These are phyloP conservation scores for Trypanosoma caninum DNA, from an alignment of 208 protist species.

Conservation along the genomic window DNA sequence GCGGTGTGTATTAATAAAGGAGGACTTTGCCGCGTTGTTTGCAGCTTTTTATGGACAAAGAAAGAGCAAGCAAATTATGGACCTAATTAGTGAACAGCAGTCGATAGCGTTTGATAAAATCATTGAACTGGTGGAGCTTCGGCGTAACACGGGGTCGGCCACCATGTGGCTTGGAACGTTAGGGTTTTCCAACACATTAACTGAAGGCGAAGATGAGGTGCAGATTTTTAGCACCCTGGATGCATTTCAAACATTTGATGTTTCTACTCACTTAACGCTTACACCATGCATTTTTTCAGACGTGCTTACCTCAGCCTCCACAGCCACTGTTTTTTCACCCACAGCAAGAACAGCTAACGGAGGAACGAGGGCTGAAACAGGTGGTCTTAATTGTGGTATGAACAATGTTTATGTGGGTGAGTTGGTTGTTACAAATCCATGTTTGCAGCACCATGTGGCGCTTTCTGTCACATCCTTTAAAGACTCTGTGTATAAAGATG, in stretches of 20 bases:
- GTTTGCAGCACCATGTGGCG: slow-evolving; percentile 14
- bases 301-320: too few species aligned
- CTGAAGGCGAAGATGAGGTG: slow-evolving; percentile 62
- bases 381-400: slow-evolving; percentile 13
- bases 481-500: slow-evolving; percentile 7
- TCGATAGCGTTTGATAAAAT: slow-evolving; percentile 53
- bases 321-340: not conserved
- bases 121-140: slow-evolving; percentile 37
- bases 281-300: not conserved
- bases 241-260: slow-evolving; percentile 69
- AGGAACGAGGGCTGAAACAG: slow-evolving; percentile 21
- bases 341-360: not conserved
- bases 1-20: slow-evolving; percentile 55
- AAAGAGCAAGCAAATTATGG: slow-evolving; percentile 21
- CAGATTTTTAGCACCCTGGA: slow-evolving; percentile 68
- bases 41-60: slow-evolving; percentile 55
- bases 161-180: slow-evolving; percentile 80
- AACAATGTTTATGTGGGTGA: slow-evolving; percentile 50
- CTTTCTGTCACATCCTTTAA: slow-evolving; percentile 20
- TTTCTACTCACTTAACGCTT: slow-evolving; percentile 29
- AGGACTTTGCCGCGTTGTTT: slow-evolving; percentile 45
- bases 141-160: slow-evolving; percentile 38
- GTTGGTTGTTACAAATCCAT: slow-evolving; percentile 48
- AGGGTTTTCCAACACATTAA: slow-evolving; percentile 56
- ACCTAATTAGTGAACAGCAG: slow-evolving; percentile 19